Base-by-base conservation (phyloP, 345 rosid species). In the Acer saccharum region DNA sequence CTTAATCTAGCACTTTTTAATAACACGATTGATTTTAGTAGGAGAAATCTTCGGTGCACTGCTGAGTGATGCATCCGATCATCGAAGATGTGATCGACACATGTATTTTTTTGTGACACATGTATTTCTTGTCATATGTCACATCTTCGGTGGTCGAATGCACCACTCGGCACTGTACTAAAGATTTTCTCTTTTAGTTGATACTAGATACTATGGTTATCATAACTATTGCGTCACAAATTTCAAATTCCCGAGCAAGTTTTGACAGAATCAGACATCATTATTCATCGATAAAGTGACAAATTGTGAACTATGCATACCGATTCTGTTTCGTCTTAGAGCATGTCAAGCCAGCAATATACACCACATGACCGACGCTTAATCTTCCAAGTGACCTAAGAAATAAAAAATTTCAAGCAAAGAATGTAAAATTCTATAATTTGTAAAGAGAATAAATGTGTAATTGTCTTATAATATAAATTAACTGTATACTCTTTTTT, bases 351-450 rank as follows among this genome's bases (percentile, higher is more conserved):
- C 97, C 93, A n/a, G 97, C 89, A 21, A 96, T 60, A 75, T 72
- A 96, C 12, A 89, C 90, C 16, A 86, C 84, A 74, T 96, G 97
- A 72, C 99, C 97, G 43, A 78, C 71, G 66, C 93, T 87, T 84
- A 96, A 68, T 85, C 97, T 90, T 81, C 94, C 95, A 60, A 91
- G 69, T 65, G 98, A 92, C 99, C 99, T 94, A 84, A 80, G 83
- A 84, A 71, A 71, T 65, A 75, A 32, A 32, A 61, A 3, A 0
- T 44, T 14, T 29, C 9, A 57, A 74, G 48, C 10, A 58, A 52
- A 39, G 13, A 60, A 68, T 3, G 44, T 4, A 17, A 73, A 58
- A 7, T 11, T 13, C 6, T 54, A 9, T 1, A 44, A 62, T 71
- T 14, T 79, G n/a, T 13, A 23, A 57, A 72, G n/a, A 27, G 3